Base-by-base conservation (phyloP, 495 filamentous ascomycete genomes). In the Annulohypoxylon nitens region DNA sequence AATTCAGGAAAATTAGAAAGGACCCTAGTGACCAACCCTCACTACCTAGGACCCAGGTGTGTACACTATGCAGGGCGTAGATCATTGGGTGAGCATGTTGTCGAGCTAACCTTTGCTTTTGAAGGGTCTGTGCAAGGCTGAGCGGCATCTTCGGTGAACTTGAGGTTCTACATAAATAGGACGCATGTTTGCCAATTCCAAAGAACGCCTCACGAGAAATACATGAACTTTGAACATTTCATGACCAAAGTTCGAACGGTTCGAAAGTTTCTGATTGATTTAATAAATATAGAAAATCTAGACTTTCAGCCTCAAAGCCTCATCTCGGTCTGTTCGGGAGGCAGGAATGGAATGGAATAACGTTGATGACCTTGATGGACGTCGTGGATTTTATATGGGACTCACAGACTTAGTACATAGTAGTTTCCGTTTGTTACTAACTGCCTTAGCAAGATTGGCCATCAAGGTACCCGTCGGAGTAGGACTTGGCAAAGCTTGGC, bases 381-480 rank as follows among this genome's bases (percentile, higher is more conserved):
- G 14, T 18, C 11, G 23, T 20, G 20, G 14, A 43, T 61, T 61
- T 61, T 61, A 55, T 57, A 33, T 73, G 59, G 64, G 37, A 45
- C 59, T 39, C 4, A 4, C 3, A 6, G 30, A 30, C 30, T 30
- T 30, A 6, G 30, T 3, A 30, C 30, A 4, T 30, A 39, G 36
- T 43, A 62, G 47, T 71, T 43, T 41, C 34, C 36, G 43, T 61
- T 51, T 51, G 61, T 74, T 69, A 74, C 66, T 69, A 73, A 73
- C 54, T 26, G 55, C 14, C 1, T 51, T 25, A 57, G 53, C 39
- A 43, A 61, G 61, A 70, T 58, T 74, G 71, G 71, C 71, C 71
- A 74, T 74, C 71, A 74, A 74, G 71, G 71, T 74, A 43, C 61
- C 55, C 71, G 45, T 73, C 47, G 36, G 26, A 36, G 60, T 54